A percentile compares a stretch with the other conserved stretches of the same genome.
phyloP scores from a whole-genome alignment of 1,139 yeast genomes.

The Spathaspora sp. region DNA sequence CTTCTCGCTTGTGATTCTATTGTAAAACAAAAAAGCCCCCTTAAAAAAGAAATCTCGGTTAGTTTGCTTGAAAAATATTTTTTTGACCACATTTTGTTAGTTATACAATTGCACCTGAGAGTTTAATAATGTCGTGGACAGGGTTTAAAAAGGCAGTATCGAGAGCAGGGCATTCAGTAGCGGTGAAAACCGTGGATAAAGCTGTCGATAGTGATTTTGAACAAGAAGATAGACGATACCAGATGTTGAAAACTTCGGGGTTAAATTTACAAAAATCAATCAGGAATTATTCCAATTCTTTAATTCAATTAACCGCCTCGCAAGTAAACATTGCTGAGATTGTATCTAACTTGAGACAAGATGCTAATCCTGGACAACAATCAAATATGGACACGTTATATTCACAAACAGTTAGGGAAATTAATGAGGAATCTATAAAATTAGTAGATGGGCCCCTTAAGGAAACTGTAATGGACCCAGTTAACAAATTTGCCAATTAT shows the following conservation, averaged over 20 bases:
- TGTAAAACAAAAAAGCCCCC: too few relatives aligned
- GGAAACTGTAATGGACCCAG: constrained; percentile 91
- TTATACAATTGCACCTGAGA: too few relatives aligned
- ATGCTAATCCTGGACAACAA: constrained; percentile 63
- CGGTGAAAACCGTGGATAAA: constrained; percentile 85
- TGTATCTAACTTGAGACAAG: constrained; percentile 89
- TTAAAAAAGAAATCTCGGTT: too few relatives aligned
- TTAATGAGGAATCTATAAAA: constrained; percentile 74
- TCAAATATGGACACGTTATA: constrained; percentile 59
- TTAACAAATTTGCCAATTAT: constrained; percentile 78
- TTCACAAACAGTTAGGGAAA: too few relatives aligned
- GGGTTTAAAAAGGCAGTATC: constrained; percentile 96
- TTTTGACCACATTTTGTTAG: too few relatives aligned
- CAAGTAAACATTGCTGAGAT: constrained; percentile 97
- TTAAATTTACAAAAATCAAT: constrained; percentile 81
- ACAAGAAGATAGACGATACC: constrained; percentile 87
- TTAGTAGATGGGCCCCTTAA: constrained; percentile 95
- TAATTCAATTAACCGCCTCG: constrained; percentile 92
- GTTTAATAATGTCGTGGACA: constrained; percentile 84
- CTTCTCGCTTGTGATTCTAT: too few relatives aligned
- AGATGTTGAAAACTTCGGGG: constrained; percentile 79
- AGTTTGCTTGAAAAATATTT: too few relatives aligned
- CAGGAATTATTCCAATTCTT: constrained; percentile 87
- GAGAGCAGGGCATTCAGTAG: constrained; percentile 87
- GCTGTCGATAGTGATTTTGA: constrained; percentile 91